Percentiles rank a stretch among this genome's conserved stretches.
phyloP scores from a whole-genome alignment of 345 rosid genomes.

The Cardamine chenopodiifolia region DNA sequence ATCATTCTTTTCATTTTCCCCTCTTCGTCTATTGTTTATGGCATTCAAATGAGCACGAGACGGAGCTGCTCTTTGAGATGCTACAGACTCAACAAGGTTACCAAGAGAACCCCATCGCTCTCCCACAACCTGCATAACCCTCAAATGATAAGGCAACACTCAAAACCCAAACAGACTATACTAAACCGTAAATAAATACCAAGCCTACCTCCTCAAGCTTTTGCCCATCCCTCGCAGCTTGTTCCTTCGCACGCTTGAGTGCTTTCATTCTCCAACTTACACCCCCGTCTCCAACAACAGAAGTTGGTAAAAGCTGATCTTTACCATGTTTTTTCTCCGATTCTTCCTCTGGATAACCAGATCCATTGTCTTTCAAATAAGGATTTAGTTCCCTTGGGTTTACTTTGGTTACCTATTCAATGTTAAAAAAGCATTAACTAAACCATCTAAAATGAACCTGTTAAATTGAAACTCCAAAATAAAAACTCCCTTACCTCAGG shows the following conservation, averaged over 20 bases:
- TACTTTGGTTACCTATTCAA: slow-evolving; percentile 47
- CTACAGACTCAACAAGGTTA: slow-evolving; percentile 66
- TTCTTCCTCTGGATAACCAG: slow-evolving; percentile 81
- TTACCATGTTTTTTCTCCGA: slow-evolving; percentile 46
- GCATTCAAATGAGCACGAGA: slow-evolving; percentile 89
- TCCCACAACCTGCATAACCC: slow-evolving; percentile 65
- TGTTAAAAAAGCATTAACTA: neutral
- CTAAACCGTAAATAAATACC: neutral
- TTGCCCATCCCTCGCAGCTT: slow-evolving; percentile 86
- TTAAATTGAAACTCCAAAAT: neutral
- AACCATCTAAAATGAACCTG: neutral
- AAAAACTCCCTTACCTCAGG: slow-evolving; percentile 50
- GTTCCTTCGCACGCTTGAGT: slow-evolving; percentile 84
- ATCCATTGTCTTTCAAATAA: slow-evolving; percentile 68
- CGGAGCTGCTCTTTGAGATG: slow-evolving; percentile 74
- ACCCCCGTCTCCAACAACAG: slow-evolving; percentile 92
- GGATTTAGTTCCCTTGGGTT: slow-evolving; percentile 91
- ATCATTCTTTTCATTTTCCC: slow-evolving; percentile 41
- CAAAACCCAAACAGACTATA: slow-evolving; percentile 14
- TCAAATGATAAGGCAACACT: slow-evolving; percentile 26
- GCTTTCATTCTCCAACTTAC: slow-evolving; percentile 97
- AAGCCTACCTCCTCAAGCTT: slow-evolving; percentile 61
- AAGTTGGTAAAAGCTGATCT: slow-evolving; percentile 53
- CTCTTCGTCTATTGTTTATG: slow-evolving; percentile 64
- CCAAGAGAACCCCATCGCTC: slow-evolving; percentile 87